phyloP scores from a whole-genome alignment of 78 protist genomes.

The Dictyostelium firmibasis region DNA sequence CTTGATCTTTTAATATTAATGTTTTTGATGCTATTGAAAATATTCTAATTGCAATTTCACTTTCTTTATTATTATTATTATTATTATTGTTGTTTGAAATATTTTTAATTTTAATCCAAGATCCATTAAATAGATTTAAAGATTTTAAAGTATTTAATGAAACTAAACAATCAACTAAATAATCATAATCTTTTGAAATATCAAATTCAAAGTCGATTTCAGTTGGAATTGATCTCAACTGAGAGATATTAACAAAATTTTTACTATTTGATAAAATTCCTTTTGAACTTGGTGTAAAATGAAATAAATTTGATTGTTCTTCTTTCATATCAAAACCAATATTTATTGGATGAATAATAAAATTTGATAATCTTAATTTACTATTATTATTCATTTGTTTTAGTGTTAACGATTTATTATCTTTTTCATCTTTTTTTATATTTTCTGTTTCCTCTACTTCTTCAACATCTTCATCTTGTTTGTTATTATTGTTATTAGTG shows the following conservation, averaged over 20 bases:
- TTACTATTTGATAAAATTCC: neutral
- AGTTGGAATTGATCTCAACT: neutral
- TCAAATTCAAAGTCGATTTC: neutral
- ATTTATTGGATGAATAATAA: conserved; percentile 46
- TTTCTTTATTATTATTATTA: neutral
- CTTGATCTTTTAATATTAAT: conserved; percentile 3
- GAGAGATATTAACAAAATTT: neutral
- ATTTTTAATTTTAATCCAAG: conserved; percentile 1
- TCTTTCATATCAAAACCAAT: neutral
- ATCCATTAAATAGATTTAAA: conserved; percentile 17
- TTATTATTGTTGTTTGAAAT: neutral
- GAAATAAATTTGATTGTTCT: neutral
- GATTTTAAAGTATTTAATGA: conserved; percentile 26
- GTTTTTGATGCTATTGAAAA: neutral
- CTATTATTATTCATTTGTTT: neutral
- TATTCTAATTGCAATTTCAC: neutral
- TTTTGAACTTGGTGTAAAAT: conserved; percentile 40
- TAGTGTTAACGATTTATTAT: too few relatives aligned
- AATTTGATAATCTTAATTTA: conserved; percentile 41
- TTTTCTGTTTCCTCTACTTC: neutral
- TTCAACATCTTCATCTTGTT: neutral
- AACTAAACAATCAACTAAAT: conserved; percentile 14
- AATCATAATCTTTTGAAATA: conserved; percentile 15
- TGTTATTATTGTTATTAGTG: neutral
- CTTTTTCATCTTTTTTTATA: neutral